phyloP scores from a whole-genome alignment of 306 rosid genomes.

The Macrotyloma uniflorum region DNA sequence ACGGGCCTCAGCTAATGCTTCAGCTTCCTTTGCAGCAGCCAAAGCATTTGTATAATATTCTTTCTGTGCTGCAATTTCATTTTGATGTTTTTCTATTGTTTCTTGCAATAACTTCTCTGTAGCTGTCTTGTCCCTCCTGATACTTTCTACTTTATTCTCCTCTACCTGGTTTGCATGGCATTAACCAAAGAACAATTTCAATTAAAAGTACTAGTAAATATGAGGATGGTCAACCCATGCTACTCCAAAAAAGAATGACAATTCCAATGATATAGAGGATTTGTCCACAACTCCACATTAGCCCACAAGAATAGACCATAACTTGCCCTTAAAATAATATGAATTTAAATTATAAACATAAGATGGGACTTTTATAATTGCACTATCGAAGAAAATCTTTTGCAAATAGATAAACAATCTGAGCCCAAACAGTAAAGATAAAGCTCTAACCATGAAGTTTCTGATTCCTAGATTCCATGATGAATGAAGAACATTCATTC shows the following conservation, averaged over 20 bases:
- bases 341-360: conserved; percentile 20
- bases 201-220: conserved; percentile 33
- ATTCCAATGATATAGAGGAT: conserved; percentile 1
- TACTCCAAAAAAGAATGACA: conserved; percentile 23
- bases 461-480: conserved; percentile 16
- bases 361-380: background rate
- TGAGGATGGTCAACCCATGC: conserved; percentile 19
- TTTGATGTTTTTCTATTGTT: conserved; percentile 90
- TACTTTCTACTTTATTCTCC: conserved; percentile 97
- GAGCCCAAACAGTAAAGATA: conserved; percentile 13
- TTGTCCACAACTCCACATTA: background rate
- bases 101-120: conserved; percentile 96
- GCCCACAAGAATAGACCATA: conserved; percentile 16
- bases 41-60: conserved; percentile 90
- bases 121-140: conserved; percentile 91
- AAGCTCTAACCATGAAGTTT: conserved; percentile 23
- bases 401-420: background rate
- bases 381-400: conserved; percentile 8
- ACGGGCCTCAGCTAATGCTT: conserved; percentile 92
- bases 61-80: conserved; percentile 80
- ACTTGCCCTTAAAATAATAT: conserved; percentile 14
- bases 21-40: conserved; percentile 95
- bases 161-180: conserved; percentile 69
- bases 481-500: conserved; percentile 9
- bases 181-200: conserved; percentile 26